Evolutionary conservation across 2,329 filamentous ascomycete species (phyloP), one percentile per base, ranked within the genome.

Genomic region (Ilyonectria mors-panacis): DNA sequence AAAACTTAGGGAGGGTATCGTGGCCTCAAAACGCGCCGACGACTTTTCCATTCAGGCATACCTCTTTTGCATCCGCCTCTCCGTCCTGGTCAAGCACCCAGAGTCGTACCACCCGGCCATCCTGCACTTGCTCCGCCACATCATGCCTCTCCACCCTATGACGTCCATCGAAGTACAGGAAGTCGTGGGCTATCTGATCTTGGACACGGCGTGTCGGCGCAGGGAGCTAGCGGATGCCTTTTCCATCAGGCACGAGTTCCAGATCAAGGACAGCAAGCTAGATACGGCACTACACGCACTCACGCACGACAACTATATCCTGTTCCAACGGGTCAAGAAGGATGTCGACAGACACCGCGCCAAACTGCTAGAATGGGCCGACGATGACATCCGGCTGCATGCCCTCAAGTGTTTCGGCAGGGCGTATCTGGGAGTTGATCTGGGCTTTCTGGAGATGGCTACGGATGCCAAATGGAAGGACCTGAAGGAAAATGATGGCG

Each of bases 51-150:
- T 93, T n/a, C 91, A 94, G 73, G 93, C 91, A 17, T 97, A 98
- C 81, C 90, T 97, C 69, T 98, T 98, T 85, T 94, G 93, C 75
- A 93, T 97, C 74, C 92, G 95, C 61, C 86, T 95, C 28, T 91
- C 93, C 26, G 91, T 99, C 69, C 88, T 97, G 37, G 90, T 92
- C 64, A 90, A 91, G 70, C 92, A 97, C 73, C 93, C 92, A 73
- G 94, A 97, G 73, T 94, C 94, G 1, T 99, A 98, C 79, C 92
- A 95, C 70, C 94, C 95, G 0, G 94, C 95, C 1, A 88, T 98
- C 23, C 87, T 93, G 44, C 90, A 97, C 74, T 87, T 98, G 2
- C 85, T 99, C 13, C 87, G 90, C 50, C 82, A 83, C 8, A 90
- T 98, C 68, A 93, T 97, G 74, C 84, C 87, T 0, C 80, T 85